Evolutionary conservation across 148 eudicot genomes (phyloP).

Genomic region (Rhododendron simsii): DNA sequence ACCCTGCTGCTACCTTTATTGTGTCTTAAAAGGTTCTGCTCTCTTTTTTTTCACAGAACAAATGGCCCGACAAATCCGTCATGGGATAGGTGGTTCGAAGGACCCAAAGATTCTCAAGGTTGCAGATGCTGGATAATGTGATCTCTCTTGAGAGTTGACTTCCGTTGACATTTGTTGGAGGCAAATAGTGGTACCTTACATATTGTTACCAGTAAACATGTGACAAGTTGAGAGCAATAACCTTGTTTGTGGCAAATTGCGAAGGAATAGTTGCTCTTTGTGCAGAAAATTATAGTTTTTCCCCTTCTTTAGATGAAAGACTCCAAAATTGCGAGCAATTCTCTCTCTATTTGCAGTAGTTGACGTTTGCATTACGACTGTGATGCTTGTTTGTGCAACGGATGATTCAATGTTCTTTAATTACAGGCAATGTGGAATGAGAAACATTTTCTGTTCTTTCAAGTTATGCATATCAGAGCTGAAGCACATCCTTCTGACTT

Average conservation of each 20-base stretch:
- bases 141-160: slow-evolving; percentile 3
- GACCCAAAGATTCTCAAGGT: slow-evolving; percentile 59
- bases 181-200: neutral
- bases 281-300: slow-evolving; percentile 19
- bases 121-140: slow-evolving; percentile 78
- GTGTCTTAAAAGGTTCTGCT: neutral
- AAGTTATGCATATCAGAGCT: neutral
- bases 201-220: neutral
- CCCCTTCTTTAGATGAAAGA: neutral
- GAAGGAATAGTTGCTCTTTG: slow-evolving; percentile 3
- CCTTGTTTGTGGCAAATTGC: neutral
- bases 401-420: neutral
- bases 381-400: neutral
- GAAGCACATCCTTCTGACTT: neutral
- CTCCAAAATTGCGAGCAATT: neutral
- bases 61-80: slow-evolving; percentile 53
- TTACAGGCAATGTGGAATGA: neutral
- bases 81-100: slow-evolving; percentile 94
- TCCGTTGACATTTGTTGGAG: neutral
- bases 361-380: neutral
- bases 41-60: slow-evolving; percentile 27
- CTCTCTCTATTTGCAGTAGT: neutral
- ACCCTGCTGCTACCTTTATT: neutral
- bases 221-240: slow-evolving; percentile 11
- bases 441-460: neutral